These are phyloP conservation scores for Fusarium globosum DNA, from an alignment of 2,329 filamentous ascomycete species.

Conservation along the genomic window DNA sequence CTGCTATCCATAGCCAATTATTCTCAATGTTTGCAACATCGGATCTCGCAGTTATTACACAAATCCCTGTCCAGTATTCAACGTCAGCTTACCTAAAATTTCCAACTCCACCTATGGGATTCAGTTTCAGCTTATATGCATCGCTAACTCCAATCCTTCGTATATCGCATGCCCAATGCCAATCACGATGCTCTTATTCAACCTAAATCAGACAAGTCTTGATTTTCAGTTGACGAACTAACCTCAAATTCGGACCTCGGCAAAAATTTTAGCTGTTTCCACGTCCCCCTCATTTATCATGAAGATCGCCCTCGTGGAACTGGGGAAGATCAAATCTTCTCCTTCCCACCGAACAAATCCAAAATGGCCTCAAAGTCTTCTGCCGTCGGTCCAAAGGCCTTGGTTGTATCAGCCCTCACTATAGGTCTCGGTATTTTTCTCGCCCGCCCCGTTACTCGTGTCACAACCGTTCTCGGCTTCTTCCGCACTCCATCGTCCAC, in stretches of 20 bases:
- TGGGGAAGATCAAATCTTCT: neutral
- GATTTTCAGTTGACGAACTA: neutral
- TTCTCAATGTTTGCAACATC: rapidly evolving
- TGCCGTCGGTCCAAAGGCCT: neutral
- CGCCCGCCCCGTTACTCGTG: neutral
- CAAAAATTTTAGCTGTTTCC: neutral
- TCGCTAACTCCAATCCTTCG: neutral
- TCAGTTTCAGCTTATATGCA: neutral
- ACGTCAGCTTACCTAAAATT: neutral
- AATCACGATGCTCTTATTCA: neutral
- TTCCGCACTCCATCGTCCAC: slow-evolving; percentile 43
- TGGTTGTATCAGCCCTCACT: neutral
- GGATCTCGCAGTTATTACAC: neutral
- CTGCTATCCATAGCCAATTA: rapidly evolving
- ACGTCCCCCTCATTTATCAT: slow-evolving; percentile 12
- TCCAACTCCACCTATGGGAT: rapidly evolving
- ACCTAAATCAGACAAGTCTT: neutral
- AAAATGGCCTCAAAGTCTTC: neutral
- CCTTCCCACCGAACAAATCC: neutral
- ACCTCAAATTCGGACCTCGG: neutral
- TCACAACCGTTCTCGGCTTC: slow-evolving; percentile 42
- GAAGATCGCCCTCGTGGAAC: neutral
- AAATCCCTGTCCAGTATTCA: rapidly evolving
- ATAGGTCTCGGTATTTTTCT: neutral
- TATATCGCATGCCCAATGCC: neutral